Evolutionary conservation across 371 early-diverging fungal genomes (phyloP).

Genomic region (Apophysomyces elegans): DNA sequence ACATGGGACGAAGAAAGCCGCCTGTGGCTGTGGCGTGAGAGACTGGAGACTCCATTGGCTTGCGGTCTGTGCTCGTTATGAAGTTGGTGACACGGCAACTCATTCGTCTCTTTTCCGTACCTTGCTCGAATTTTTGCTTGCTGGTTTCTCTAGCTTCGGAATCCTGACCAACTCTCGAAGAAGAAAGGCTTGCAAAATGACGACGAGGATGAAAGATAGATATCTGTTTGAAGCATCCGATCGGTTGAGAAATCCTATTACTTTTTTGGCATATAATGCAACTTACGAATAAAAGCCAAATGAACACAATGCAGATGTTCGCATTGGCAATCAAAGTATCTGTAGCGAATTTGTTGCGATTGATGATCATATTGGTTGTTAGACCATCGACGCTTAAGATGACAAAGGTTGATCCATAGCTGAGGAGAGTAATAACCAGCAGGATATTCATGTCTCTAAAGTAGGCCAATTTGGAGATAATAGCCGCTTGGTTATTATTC

Average conservation of each 20-base stretch:
- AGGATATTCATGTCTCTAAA: constrained; percentile 57
- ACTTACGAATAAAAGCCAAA: constrained; percentile 30
- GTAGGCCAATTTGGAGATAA: constrained; percentile 44
- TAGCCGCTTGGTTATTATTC: constrained; percentile 24
- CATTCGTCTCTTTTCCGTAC: neutral
- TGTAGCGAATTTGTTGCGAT: constrained; percentile 14
- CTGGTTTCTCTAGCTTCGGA: constrained; percentile 4
- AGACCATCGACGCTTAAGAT: constrained; percentile 50
- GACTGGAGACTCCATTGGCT: neutral
- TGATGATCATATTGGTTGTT: constrained; percentile 25
- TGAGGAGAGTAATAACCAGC: constrained; percentile 33
- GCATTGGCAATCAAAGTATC: constrained; percentile 26
- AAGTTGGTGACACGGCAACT: constrained; percentile 30
- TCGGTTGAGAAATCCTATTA: too few species aligned
- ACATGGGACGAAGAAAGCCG: constrained; percentile 47
- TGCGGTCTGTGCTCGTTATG: constrained; percentile 13
- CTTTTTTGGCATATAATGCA: neutral
- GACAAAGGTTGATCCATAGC: constrained; percentile 34
- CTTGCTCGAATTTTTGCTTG: neutral
- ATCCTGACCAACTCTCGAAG: constrained; percentile 8
- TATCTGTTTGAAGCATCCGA: constrained; percentile 26
- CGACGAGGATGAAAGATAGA: constrained; percentile 49
- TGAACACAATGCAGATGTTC: constrained; percentile 33
- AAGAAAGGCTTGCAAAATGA: constrained; percentile 13
- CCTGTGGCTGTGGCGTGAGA: constrained; percentile 11